Conservation (phyloP, 1,284 basidiomycete genomes). For the Austroboletus niveus region DNA sequence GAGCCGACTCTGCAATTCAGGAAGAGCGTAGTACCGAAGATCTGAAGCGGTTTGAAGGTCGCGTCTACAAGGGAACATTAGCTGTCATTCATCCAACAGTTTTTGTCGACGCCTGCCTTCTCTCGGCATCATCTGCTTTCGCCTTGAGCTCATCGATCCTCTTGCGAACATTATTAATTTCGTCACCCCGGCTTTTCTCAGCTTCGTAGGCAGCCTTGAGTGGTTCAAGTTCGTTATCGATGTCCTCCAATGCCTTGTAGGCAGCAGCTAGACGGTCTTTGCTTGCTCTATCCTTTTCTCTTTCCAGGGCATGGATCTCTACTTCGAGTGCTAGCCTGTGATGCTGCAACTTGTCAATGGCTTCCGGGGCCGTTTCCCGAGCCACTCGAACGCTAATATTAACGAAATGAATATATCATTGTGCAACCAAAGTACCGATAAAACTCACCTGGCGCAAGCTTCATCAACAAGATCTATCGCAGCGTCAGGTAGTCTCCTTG, state of each 20-base stretch:
- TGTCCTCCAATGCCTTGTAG: conserved; percentile 78
- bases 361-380: conserved; percentile 93
- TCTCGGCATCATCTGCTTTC: conserved; percentile 94
- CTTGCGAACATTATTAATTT: conserved; percentile 77
- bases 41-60: conserved; percentile 89
- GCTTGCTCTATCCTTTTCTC: conserved; percentile 89
- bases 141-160: conserved; percentile 91
- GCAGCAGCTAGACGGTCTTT: conserved; percentile 84
- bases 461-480: conserved; percentile 95
- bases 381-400: conserved; percentile 80
- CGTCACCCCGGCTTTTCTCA: conserved; percentile 84
- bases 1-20: conserved; percentile 82
- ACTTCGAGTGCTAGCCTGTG: conserved; percentile 92
- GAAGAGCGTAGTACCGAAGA: conserved; percentile 89
- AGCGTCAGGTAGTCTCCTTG: conserved; percentile 82
- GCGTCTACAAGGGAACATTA: conserved; percentile 42
- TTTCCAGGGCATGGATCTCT: conserved; percentile 92
- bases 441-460: conserved; percentile 76
- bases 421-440: background rate
- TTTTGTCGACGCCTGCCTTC: conserved; percentile 51
- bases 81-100: background rate
- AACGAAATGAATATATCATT: conserved; percentile 15
- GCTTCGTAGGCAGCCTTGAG: conserved; percentile 88
- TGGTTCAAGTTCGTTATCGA: conserved; percentile 90
- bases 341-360: conserved; percentile 92